Percentiles rank a stretch among this genome's conserved stretches.
phyloP scores from a whole-genome alignment of 768 basidiomycete genomes.

The Termitomyces sp. region DNA sequence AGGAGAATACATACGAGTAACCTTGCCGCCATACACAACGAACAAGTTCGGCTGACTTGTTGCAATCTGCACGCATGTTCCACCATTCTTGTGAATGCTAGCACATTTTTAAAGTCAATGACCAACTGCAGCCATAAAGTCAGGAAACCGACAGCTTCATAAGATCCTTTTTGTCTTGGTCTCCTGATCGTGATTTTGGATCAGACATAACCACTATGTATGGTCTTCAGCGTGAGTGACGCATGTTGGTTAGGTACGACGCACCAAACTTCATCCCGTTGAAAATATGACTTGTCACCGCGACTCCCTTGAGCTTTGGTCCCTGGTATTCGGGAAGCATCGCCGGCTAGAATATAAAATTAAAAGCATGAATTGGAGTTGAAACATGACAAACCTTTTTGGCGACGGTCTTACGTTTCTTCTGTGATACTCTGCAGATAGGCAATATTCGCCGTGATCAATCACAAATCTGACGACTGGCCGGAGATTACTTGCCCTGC shows the following conservation, averaged over 20 bases:
- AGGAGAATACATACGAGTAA: conserved; percentile 50
- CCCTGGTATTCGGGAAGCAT: conserved; percentile 68
- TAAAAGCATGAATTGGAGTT: not conserved
- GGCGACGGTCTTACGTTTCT: conserved; percentile 51
- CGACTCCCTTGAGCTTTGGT: conserved; percentile 54
- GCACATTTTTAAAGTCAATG: not conserved
- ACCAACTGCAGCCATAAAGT: not conserved
- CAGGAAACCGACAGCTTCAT: conserved; percentile 51
- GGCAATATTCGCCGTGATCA: not conserved
- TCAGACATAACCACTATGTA: conserved; percentile 71
- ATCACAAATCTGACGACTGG: not conserved
- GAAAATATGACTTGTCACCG: conserved; percentile 65
- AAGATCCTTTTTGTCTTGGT: conserved; percentile 66
- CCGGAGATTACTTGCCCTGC: conserved; percentile 33
- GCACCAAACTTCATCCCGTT: conserved; percentile 75
- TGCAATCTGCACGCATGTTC: conserved; percentile 58
- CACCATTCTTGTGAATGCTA: conserved; percentile 73
- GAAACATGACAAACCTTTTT: conserved; percentile 44
- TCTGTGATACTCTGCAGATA: conserved; percentile 37
- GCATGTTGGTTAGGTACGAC: conserved; percentile 22
- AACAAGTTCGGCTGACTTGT: conserved; percentile 47
- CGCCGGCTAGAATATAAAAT: conserved; percentile 35
- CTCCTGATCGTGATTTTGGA: conserved; percentile 63
- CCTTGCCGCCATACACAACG: conserved; percentile 67
- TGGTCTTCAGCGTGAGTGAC: not conserved